These are phyloP conservation scores for Tricholoma furcatifolium DNA, from an alignment of 768 basidiomycete genomes.

Conservation along the genomic window DNA sequence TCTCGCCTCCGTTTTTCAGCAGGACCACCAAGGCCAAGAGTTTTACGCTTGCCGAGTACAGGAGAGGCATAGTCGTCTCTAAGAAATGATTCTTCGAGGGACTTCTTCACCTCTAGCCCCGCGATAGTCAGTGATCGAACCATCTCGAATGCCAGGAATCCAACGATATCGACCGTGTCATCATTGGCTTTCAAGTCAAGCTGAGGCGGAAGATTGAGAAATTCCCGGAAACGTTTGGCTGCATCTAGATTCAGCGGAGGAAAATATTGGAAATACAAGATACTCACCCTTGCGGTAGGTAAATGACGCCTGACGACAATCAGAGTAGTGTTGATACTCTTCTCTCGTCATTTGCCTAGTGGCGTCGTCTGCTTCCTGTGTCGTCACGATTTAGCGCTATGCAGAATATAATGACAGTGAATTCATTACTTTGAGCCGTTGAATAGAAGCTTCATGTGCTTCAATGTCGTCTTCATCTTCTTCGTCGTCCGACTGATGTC, in stretches of 20 bases:
- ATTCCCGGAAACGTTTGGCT: conserved; percentile 96
- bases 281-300: conserved; percentile 89
- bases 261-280: not conserved
- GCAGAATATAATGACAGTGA: not conserved
- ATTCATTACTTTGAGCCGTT: conserved; percentile 64
- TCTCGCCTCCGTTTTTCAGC: conserved; percentile 55
- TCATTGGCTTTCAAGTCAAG: conserved; percentile 90
- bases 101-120: conserved; percentile 80
- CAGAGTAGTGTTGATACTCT: conserved; percentile 96
- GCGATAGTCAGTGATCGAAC: conserved; percentile 90
- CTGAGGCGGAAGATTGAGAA: conserved; percentile 83
- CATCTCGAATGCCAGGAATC: conserved; percentile 97
- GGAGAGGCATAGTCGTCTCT: conserved; percentile 67
- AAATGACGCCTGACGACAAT: conserved; percentile 95
- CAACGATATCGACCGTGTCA: conserved; percentile 94
- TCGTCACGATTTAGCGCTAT: not conserved
- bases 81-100: conserved; percentile 69
- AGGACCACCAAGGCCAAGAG: conserved; percentile 40
- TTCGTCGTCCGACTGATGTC: conserved; percentile 88
- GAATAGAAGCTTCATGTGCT: conserved; percentile 92
- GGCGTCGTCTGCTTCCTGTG: conserved; percentile 89
- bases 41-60: conserved; percentile 70
- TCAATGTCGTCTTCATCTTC: conserved; percentile 97
- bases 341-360: conserved; percentile 96
- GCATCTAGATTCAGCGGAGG: not conserved